Percentiles rank a stretch among this genome's conserved stretches.
These are phyloP conservation scores for Phialocephala subalpina DNA, from an alignment of 2,329 filamentous ascomycete species.

Conservation along the genomic window DNA sequence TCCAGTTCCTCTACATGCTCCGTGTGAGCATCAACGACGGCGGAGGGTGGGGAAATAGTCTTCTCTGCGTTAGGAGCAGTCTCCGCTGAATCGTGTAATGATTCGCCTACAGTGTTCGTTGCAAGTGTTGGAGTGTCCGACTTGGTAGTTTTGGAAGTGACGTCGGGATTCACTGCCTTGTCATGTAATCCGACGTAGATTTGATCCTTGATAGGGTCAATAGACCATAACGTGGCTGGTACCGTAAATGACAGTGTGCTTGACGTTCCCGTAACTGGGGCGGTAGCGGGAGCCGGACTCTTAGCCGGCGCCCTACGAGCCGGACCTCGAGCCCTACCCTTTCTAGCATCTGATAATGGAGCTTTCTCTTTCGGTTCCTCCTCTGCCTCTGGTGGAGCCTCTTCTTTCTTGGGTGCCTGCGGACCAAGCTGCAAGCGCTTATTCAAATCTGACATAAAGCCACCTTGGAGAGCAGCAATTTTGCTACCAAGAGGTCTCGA, in stretches of 20 bases:
- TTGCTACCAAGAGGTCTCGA: constrained; percentile 81
- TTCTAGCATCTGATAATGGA: constrained; percentile 88
- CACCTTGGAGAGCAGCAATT: constrained; percentile 89
- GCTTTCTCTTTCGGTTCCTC: constrained; percentile 69
- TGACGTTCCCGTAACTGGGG: constrained; percentile 23
- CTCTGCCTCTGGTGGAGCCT: constrained; percentile 62
- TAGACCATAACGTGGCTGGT: constrained; percentile 50
- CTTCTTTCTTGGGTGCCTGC: constrained; percentile 79
- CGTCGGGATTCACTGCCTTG: constrained; percentile 13
- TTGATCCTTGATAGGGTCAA: constrained; percentile 50
- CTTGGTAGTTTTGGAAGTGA: constrained; percentile 28
- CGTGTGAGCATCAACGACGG: constrained; percentile 26
- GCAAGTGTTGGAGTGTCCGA: constrained; percentile 36
- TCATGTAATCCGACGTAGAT: constrained; percentile 43
- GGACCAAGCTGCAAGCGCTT: constrained; percentile 87
- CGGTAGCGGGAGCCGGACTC: constrained; percentile 39
- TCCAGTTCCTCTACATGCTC: constrained; percentile 29
- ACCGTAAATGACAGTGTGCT: constrained; percentile 40
- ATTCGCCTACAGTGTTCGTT: constrained; percentile 38
- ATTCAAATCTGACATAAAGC: constrained; percentile 93
- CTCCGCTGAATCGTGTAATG: constrained; percentile 33
- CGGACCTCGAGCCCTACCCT: constrained; percentile 88
- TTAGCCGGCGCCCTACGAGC: constrained; percentile 74
- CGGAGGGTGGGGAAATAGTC: constrained; percentile 21
- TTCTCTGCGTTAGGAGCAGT: constrained; percentile 29